These are phyloP conservation scores for Paraconiothyrium brasiliense DNA, from an alignment of 2,329 filamentous ascomycete species.

Conservation along the genomic window DNA sequence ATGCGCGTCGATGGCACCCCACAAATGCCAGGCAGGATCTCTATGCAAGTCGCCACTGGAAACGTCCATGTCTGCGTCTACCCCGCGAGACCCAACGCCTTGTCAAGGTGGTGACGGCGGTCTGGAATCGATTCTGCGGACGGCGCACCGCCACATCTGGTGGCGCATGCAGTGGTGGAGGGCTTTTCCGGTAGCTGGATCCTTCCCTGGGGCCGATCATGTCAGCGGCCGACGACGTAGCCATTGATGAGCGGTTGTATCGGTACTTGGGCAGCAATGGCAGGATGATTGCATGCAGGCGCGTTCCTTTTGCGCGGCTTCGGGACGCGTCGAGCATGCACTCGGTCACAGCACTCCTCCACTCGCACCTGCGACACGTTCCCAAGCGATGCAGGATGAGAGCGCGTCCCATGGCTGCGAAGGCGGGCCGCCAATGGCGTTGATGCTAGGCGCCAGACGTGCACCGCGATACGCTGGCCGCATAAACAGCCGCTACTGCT, in stretches of 20 bases:
- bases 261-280: slow-evolving; percentile 38
- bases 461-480: slow-evolving; percentile 46
- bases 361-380: slow-evolving; percentile 43
- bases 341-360: slow-evolving; percentile 28
- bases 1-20: neutral
- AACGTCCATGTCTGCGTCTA: slow-evolving; percentile 8
- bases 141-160: slow-evolving; percentile 19
- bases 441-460: neutral
- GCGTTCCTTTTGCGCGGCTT: slow-evolving; percentile 27
- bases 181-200: slow-evolving; percentile 9
- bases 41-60: slow-evolving; percentile 11
- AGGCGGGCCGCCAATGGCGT: slow-evolving; percentile 23
- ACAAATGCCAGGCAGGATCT: slow-evolving; percentile 5
- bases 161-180: slow-evolving; percentile 14
- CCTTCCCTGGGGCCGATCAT: slow-evolving; percentile 18
- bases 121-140: slow-evolving; percentile 6
- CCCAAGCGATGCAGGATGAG: slow-evolving; percentile 35
- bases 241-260: slow-evolving; percentile 16
- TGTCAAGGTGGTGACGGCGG: neutral
- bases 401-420: slow-evolving; percentile 5
- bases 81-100: slow-evolving; percentile 12
- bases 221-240: slow-evolving; percentile 15
- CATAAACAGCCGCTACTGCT: slow-evolving; percentile 38
- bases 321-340: slow-evolving; percentile 32
- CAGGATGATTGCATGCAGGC: slow-evolving; percentile 26